Base-by-base conservation (phyloP, 371 early-diverging fungal genomes). In the Mortierella sp. region DNA sequence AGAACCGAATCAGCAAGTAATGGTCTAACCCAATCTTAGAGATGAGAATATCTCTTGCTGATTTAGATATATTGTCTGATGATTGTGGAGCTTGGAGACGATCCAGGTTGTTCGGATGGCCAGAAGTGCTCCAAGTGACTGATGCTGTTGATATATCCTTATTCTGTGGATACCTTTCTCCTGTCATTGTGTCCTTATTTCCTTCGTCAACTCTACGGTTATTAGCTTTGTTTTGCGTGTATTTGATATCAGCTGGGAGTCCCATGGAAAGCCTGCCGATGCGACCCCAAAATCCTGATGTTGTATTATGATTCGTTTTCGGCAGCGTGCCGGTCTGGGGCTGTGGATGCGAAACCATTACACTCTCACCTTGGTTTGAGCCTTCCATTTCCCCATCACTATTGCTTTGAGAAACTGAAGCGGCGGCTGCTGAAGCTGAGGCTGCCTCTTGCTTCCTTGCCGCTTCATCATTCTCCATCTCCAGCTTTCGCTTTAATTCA, bases 21-120 rank as follows among this genome's bases (percentile, higher is more conserved):
- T 75, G 75, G 47, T 75, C 75, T 30, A 75, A 45, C 0, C 75
- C 75, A 26, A 70, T 55, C 62, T 70, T 75, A 55, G 70, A 52
- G 14, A 75, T 62, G 20, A 75, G 40, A 3, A 62, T 66, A 4
- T 66, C 60, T 10, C 70, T 60, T 10, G 61, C 75, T 24, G 55
- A 37, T 11, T 14, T 16, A 35, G 6, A 26, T 59, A n/a, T 39
- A 26, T 28, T 40, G 11, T 4, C 40, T n/a, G 14, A 14, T 47
- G 47, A 3, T 8, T 6, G 2, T 35, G 35, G 6, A 35, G 3
- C 35, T 8, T 35, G 5, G 35, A 6, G 35, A 1, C 35, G 35
- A 35, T 6, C 2, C 43, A 10, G 11, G 11, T 16, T 43, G 0
- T 43, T 43, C 11, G 11, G 16, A 11, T 43, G 11, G 43, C 43